Evolutionary conservation across 2,329 filamentous ascomycete species (phyloP).

Genomic region (Aspergillus aculeatus): DNA sequence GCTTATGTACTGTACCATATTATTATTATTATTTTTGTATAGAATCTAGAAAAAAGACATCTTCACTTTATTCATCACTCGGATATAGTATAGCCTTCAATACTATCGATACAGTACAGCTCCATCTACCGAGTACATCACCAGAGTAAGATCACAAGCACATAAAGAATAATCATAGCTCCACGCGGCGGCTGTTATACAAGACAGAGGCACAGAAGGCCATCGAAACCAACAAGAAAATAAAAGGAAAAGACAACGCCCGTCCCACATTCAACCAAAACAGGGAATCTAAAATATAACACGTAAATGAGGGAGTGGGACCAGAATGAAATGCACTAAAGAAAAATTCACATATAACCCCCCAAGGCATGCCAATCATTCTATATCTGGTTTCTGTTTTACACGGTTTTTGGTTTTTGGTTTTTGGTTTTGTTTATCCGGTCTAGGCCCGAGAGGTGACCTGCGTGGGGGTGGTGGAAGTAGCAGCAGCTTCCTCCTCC

Average conservation of each 20-base stretch:
- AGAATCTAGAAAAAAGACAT: too few species aligned
- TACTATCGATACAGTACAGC: too few species aligned
- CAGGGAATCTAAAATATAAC: not conserved
- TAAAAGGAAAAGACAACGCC: not conserved
- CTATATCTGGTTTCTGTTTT: not conserved
- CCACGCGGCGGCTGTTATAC: constrained; percentile 1
- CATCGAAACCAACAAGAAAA: not conserved
- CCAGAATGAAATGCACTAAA: not conserved
- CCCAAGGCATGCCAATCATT: not conserved
- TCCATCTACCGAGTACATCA: not conserved
- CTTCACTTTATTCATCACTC: too few species aligned
- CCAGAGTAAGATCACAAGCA: not conserved
- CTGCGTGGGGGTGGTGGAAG: not conserved
- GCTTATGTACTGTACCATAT: too few species aligned
- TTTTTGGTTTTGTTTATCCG: too few species aligned
- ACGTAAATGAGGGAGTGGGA: not conserved
- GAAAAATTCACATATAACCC: too few species aligned
- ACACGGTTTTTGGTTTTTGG: not conserved
- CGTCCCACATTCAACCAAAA: not conserved
- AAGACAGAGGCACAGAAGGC: not conserved
- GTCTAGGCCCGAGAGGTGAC: not conserved
- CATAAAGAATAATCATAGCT: not conserved
- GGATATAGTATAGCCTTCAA: too few species aligned
- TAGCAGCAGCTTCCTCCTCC: constrained; percentile 31
- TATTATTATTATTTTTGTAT: too few species aligned